Evolutionary conservation across 225 moss, liverwort and hornwort genomes (phyloP).

Genomic region (Marchantia polymorpha): DNA sequence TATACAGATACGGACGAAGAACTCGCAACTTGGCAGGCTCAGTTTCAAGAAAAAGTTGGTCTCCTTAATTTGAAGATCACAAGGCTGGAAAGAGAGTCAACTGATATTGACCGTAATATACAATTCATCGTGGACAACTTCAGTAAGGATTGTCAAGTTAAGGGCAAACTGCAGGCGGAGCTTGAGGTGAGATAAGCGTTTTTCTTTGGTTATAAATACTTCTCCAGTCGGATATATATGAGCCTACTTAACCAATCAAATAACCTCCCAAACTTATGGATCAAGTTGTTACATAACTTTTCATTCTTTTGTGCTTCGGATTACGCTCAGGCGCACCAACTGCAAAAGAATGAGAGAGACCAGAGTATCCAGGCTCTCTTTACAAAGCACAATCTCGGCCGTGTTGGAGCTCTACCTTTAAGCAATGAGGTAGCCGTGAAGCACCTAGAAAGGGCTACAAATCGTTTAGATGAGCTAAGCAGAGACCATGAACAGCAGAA

Average conservation of each 20-base stretch:
- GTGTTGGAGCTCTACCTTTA: conserved; percentile 46
- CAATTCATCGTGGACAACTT: conserved; percentile 52
- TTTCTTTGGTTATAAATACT: neutral
- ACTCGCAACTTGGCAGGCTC: conserved; percentile 59
- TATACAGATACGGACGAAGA: conserved; percentile 79
- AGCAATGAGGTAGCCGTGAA: conserved; percentile 54
- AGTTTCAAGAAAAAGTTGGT: conserved; percentile 59
- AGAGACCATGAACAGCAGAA: conserved; percentile 58
- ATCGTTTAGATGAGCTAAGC: conserved; percentile 63
- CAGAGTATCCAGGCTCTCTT: conserved; percentile 58
- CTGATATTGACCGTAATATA: conserved; percentile 51
- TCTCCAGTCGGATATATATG: neutral
- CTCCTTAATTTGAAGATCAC: conserved; percentile 49
- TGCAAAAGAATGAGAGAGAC: conserved; percentile 64
- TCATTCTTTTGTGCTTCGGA: neutral
- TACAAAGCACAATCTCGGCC: conserved; percentile 68
- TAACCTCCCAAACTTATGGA: no score
- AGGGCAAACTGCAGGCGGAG: conserved; percentile 88
- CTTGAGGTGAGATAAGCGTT: conserved; percentile 58
- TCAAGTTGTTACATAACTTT: no score
- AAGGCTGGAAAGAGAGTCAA: conserved; percentile 56
- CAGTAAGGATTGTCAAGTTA: conserved; percentile 53
- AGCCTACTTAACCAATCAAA: neutral
- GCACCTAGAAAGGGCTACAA: conserved; percentile 57
- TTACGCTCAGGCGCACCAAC: conserved; percentile 58